Percentiles rank a stretch among this genome's conserved stretches.
These are phyloP conservation scores for Cladosporium sp. DNA, from an alignment of 2,329 filamentous ascomycete genomes.

Conservation along the genomic window DNA sequence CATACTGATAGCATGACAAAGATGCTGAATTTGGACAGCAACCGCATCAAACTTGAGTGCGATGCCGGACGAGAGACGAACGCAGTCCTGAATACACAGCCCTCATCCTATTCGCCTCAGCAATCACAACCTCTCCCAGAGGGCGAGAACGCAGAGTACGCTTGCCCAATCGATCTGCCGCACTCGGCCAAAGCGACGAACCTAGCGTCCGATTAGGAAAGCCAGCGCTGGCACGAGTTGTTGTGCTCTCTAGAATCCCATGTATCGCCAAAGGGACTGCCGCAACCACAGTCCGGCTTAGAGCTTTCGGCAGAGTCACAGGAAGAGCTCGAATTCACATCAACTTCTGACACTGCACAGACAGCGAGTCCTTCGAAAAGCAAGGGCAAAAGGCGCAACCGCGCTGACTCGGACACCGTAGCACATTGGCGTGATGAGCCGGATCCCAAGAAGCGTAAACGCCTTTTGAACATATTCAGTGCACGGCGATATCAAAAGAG, in stretches of 20 bases:
- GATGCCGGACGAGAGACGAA: too few relatives aligned
- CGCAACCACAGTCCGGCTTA: not conserved
- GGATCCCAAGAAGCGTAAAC: not conserved
- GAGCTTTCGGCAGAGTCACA: not conserved
- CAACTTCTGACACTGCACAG: not conserved
- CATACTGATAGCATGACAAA: not conserved
- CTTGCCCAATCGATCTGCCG: too few relatives aligned
- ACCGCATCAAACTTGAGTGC: not conserved
- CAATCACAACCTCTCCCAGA: too few relatives aligned
- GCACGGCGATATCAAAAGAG: not conserved
- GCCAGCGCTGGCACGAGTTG: too few relatives aligned
- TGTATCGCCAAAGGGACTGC: not conserved
- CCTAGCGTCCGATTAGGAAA: too few relatives aligned
- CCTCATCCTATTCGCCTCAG: too few relatives aligned
- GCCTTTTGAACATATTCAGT: not conserved
- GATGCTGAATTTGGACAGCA: not conserved
- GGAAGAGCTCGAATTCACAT: not conserved
- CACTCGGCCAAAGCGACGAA: too few relatives aligned
- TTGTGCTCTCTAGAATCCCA: not conserved
- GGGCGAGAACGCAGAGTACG: too few relatives aligned
- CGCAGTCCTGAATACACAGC: too few relatives aligned
- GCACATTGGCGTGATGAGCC: not conserved
- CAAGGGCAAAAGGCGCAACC: not conserved
- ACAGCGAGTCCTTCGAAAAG: not conserved
- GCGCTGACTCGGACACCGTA: not conserved